Percentiles rank a stretch among this genome's conserved stretches.
These are phyloP conservation scores for Anisogramma anomala DNA, from an alignment of 2,329 filamentous ascomycete species.

Conservation along the genomic window DNA sequence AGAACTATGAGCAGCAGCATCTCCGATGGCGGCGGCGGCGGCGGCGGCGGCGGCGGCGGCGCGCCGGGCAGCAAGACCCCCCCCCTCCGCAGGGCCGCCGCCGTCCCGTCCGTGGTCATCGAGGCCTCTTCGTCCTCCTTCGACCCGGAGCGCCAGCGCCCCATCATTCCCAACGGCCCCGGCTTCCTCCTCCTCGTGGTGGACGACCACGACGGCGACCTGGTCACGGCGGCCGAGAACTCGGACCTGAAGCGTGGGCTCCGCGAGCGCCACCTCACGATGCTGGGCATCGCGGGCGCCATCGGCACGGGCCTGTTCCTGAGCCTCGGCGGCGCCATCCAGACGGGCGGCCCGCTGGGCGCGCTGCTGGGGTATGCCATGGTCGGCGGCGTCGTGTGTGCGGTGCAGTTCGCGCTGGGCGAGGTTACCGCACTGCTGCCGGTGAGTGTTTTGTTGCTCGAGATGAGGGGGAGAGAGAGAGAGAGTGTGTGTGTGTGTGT, in stretches of 20 bases:
- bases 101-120: no score
- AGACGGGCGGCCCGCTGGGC: conserved; percentile 36
- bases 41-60: no score
- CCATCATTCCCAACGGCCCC: not conserved
- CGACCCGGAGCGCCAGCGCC: not conserved
- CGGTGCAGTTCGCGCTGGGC: conserved; percentile 47
- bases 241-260: conserved; percentile 37
- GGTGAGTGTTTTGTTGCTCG: conserved; percentile 16
- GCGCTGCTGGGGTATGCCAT: conserved; percentile 42
- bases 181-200: not conserved
- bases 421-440: conserved; percentile 50
- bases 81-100: no score
- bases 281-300: conserved; percentile 50
- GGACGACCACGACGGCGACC: conserved; percentile 27
- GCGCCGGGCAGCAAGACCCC: no score
- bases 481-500: not conserved
- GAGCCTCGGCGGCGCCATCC: conserved; percentile 42
- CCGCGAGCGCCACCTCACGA: conserved; percentile 45
- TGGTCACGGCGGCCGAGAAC: conserved; percentile 37
- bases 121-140: not conserved
- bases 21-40: no score
- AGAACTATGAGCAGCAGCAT: no score
- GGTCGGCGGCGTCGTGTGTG: conserved; percentile 43
- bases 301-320: conserved; percentile 52
- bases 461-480: not conserved